Evolutionary conservation across 2,329 filamentous ascomycete genomes (phyloP).

Genomic region (Microdochium nivale): DNA sequence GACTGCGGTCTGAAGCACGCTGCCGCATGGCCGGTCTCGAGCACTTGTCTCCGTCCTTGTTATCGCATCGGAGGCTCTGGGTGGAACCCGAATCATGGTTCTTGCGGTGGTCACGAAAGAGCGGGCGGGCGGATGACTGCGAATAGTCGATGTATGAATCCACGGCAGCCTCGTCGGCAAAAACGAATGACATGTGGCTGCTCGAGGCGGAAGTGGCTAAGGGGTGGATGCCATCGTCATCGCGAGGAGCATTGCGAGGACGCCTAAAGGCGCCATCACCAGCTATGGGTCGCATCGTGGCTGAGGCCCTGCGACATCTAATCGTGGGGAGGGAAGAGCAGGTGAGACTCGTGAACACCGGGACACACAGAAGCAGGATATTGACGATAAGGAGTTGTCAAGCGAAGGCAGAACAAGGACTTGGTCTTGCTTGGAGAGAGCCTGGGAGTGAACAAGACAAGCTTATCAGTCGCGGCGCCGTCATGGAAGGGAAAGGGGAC

Average conservation of each 20-base stretch:
- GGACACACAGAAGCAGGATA: no score
- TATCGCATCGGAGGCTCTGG: slow-evolving; percentile 9
- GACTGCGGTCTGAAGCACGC: slow-evolving; percentile 7
- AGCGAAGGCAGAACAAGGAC: no score
- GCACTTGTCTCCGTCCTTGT: slow-evolving; percentile 9
- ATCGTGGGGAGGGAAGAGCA: no score
- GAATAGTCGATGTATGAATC: slow-evolving; percentile 27
- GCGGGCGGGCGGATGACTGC: slow-evolving; percentile 14
- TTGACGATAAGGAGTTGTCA: no score
- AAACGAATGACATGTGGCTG: slow-evolving; percentile 42
- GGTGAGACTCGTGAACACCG: no score
- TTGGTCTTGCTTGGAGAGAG: no score
- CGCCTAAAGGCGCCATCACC: slow-evolving; percentile 33
- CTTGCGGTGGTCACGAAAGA: slow-evolving; percentile 22
- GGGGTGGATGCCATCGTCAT: slow-evolving; percentile 24
- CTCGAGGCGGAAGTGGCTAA: slow-evolving; percentile 19
- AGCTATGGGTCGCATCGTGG: slow-evolving; percentile 22
- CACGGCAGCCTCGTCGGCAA: slow-evolving; percentile 40
- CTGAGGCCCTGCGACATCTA: not conserved
- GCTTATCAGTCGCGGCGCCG: no score
- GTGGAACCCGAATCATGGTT: slow-evolving; percentile 4
- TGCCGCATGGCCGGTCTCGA: slow-evolving; percentile 7
- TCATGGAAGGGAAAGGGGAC: no score
- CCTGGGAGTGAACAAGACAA: no score
- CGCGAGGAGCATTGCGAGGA: slow-evolving; percentile 22